Evolutionary conservation across 2,329 filamentous ascomycete species (phyloP), one percentile per base, ranked within the genome.

Genomic region (Alternaria ventricosa): DNA sequence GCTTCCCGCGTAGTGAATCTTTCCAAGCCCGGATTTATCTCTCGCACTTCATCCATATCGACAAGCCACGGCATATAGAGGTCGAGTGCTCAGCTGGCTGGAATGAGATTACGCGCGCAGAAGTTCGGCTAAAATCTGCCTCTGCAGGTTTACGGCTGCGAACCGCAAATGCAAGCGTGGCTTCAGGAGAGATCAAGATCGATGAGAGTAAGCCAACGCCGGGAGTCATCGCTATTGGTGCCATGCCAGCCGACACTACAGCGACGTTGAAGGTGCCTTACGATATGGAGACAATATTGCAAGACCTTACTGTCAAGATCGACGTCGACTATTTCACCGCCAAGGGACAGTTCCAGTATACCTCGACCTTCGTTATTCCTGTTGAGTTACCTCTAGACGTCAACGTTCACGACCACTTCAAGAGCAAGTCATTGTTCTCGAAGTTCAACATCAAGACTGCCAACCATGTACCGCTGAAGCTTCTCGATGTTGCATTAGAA

Each of bases 331-430:
- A 96, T 74, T 86, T 86, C 3, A 94, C 92, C 0, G 84, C 88
- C 0, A 82, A 87, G 3, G 91, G 90, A 3, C 84, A 82, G 8
- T 92, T 93, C 67, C 84, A 85, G 57, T 91, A 90, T 75, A 86
- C 88, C 15, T 87, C 86, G 15, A 84, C 86, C 8, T 86, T 87
- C 20, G 87, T 85, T 4, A 85, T 96, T 20, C 87, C 90, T 3
- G 90, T 96, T 2, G 87, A 91, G 1, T 84, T 99, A 5, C 92
- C 93, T 0, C 85, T 99, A 4, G 94, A 95, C 4, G 96, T 99
- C 66, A 98, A 98, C 69, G 96, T 99, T 6, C 94, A 98, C 73
- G 96, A 99, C 71, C 88, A 96, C 27, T 98, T 98, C 84, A 97
- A 97, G 76, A 89, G 93, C 66, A 83, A 89, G 8, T 86, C 88